These are phyloP conservation scores for Xenoacremonium recifei DNA, from an alignment of 2,329 filamentous ascomycete genomes.

Conservation along the genomic window DNA sequence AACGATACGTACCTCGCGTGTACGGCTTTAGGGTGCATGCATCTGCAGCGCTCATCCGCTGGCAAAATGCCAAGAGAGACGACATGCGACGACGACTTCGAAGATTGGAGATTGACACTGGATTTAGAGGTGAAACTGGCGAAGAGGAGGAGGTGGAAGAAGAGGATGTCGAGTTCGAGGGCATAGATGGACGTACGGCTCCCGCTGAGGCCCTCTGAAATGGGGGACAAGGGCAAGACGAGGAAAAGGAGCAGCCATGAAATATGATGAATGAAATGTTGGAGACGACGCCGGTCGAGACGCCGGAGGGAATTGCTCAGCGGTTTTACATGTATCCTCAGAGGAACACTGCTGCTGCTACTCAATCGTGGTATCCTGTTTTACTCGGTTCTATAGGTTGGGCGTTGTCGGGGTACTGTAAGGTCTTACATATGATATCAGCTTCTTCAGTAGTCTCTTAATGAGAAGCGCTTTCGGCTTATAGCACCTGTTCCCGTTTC, in stretches of 20 bases:
- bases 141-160: conserved; percentile 61
- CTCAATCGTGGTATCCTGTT: conserved; percentile 6
- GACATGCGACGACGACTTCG: conserved; percentile 77
- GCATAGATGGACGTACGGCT: conserved; percentile 31
- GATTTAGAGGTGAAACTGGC: conserved; percentile 69
- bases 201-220: conserved; percentile 21
- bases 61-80: conserved; percentile 81
- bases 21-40: conserved; percentile 97
- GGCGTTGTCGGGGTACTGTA: conserved; percentile 19
- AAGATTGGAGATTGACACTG: conserved; percentile 71
- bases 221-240: neutral
- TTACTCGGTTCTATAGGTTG: conserved; percentile 21
- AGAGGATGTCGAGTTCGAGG: conserved; percentile 48
- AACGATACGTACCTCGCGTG: conserved; percentile 84
- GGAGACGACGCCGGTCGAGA: no score
- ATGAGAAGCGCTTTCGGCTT: no score
- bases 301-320: no score
- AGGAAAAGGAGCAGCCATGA: no score
- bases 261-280: no score
- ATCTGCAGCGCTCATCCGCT: conserved; percentile 80
- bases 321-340: no score
- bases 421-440: neutral
- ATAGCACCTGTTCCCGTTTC: no score
- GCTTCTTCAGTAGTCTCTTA: neutral
- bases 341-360: neutral